Conservation (phyloP, 1,284 basidiomycete species). For the Puccinia hordei region DNA sequence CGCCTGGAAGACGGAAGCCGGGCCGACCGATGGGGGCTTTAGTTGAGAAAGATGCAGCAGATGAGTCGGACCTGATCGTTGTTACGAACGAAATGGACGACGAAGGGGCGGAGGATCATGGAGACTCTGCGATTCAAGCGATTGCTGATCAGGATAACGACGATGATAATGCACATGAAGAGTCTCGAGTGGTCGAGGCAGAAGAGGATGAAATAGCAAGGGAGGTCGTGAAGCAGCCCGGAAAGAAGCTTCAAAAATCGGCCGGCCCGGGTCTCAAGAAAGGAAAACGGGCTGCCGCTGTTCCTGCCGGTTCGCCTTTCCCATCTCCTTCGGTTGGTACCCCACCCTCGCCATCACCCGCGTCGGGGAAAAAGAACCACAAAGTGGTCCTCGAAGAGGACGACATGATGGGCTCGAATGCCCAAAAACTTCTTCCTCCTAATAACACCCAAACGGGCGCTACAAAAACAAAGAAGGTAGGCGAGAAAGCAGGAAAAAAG, state of each 20-base stretch:
- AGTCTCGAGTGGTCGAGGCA: not conserved
- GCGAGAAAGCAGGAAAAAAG: not conserved
- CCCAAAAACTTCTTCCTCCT: no score
- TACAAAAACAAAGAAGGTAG: not conserved
- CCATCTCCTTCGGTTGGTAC: not conserved
- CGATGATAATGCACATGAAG: not conserved
- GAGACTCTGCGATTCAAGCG: not conserved
- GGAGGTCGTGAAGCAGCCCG: not conserved
- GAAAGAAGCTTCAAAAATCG: not conserved
- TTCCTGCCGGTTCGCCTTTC: not conserved
- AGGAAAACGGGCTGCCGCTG: not conserved
- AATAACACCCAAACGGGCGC: not conserved
- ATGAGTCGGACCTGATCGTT: conserved; percentile 5
- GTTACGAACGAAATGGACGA: not conserved
- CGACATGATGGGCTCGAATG: not conserved
- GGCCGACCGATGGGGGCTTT: not conserved
- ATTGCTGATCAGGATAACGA: not conserved
- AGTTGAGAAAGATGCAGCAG: not conserved
- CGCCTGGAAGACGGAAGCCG: conserved; percentile 10
- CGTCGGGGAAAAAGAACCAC: not conserved
- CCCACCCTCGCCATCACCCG: conserved; percentile 11
- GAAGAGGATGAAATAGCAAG: not conserved
- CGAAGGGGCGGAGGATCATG: not conserved
- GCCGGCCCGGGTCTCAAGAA: not conserved
- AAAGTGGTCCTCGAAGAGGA: not conserved